phyloP scores from a whole-genome alignment of 306 rosid genomes.

The Cucurbita argyrosperma region DNA sequence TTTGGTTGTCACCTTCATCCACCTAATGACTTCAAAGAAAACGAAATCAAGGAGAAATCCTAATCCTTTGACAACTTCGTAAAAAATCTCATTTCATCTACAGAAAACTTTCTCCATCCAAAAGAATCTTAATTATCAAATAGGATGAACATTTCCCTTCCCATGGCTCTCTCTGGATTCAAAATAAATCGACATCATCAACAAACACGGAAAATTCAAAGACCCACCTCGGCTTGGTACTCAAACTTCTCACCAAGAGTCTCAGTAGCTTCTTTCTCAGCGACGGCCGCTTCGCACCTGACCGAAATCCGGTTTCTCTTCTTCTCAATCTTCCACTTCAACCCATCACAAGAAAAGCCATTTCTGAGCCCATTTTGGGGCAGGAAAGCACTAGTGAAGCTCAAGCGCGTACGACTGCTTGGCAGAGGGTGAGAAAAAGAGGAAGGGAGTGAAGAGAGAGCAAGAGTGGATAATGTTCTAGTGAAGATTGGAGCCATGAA shows the following conservation, averaged over 20 bases:
- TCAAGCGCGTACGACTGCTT: slow-evolving; percentile 17
- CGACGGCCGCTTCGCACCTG: slow-evolving; percentile 76
- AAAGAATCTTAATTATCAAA: not conserved
- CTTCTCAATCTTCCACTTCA: slow-evolving; percentile 47
- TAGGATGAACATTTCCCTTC: not conserved
- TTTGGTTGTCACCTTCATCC: not conserved
- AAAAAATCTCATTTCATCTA: not conserved
- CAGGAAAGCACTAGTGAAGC: slow-evolving; percentile 34
- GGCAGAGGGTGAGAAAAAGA: slow-evolving; percentile 28
- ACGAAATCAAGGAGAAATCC: not conserved
- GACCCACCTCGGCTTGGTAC: slow-evolving; percentile 94
- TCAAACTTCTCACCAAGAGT: slow-evolving; percentile 66
- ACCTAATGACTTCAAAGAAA: not conserved
- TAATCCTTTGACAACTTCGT: not conserved
- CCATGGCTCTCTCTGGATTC: not conserved
- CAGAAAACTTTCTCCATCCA: not conserved
- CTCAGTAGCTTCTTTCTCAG: slow-evolving; percentile 66
- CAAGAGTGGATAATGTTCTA: slow-evolving; percentile 44
- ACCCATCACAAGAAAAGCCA: slow-evolving; percentile 20
- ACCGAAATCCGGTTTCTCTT: slow-evolving; percentile 23
- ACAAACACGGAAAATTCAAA: not conserved
- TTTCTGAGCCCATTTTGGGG: slow-evolving; percentile 34
- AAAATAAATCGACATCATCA: too few species aligned
- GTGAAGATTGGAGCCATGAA: slow-evolving; percentile 71
- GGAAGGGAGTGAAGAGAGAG: slow-evolving; percentile 49